These are phyloP conservation scores for Ganoderma boninense DNA, from an alignment of 1,284 basidiomycete species.

Conservation along the genomic window DNA sequence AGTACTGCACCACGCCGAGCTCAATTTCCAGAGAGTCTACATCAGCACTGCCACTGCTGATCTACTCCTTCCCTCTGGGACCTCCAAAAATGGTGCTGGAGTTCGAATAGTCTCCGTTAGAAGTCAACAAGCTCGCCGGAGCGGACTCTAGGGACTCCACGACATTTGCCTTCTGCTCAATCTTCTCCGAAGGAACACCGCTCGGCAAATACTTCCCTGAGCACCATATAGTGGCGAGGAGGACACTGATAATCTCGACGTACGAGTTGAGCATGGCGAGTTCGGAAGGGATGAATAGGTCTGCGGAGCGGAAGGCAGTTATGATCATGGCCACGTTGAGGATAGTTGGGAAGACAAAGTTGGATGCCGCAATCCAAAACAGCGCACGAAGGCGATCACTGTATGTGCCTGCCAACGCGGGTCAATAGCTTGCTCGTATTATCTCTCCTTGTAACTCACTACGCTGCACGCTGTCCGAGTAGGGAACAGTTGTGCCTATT, in stretches of 20 bases:
- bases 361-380: slow-evolving; percentile 41
- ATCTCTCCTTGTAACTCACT: neutral
- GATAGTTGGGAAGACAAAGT: slow-evolving; percentile 42
- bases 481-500: neutral
- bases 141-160: neutral
- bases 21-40: too few species aligned
- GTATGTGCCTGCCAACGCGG: neutral
- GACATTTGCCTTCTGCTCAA: neutral
- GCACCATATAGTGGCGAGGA: slow-evolving; percentile 36
- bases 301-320: slow-evolving; percentile 17
- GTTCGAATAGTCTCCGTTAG: too few species aligned
- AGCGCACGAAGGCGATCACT: slow-evolving; percentile 24
- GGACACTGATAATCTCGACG: slow-evolving; percentile 32
- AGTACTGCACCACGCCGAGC: too few species aligned
- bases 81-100: too few species aligned
- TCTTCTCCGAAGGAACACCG: neutral
- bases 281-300: slow-evolving; percentile 22
- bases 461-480: neutral
- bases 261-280: slow-evolving; percentile 26
- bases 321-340: slow-evolving; percentile 36
- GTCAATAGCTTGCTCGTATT: neutral
- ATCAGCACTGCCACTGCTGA: too few species aligned
- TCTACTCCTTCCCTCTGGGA: too few species aligned
- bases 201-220: slow-evolving; percentile 3
- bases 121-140: too few species aligned